Evolutionary conservation across 2,329 filamentous ascomycete genomes (phyloP).

Genomic region (Apiospora arundinis): DNA sequence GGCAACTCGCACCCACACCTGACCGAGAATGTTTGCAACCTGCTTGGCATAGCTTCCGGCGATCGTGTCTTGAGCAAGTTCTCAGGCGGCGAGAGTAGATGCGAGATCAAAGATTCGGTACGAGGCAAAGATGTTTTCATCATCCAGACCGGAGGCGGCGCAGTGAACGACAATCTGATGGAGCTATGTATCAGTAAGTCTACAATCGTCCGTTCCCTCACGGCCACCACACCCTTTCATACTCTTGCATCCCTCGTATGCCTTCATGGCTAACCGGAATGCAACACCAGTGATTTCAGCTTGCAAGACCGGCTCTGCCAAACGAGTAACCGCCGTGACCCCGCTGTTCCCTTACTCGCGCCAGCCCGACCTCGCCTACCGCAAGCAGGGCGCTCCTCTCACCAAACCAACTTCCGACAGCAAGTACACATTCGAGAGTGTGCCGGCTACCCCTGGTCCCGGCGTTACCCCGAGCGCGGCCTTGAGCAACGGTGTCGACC

Average conservation of each 20-base stretch:
- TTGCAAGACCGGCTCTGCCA: slow-evolving; percentile 92
- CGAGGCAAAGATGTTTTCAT: slow-evolving; percentile 99
- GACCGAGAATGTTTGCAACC: slow-evolving; percentile 84
- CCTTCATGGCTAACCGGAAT: neutral
- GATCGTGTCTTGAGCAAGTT: slow-evolving; percentile 90
- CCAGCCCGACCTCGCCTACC: slow-evolving; percentile 95
- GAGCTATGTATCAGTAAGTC: slow-evolving; percentile 82
- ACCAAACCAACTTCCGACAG: slow-evolving; percentile 67
- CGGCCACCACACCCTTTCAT: neutral
- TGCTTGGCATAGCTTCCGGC: slow-evolving; percentile 84
- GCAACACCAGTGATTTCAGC: slow-evolving; percentile 75
- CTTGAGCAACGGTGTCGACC: slow-evolving; percentile 71
- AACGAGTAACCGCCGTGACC: slow-evolving; percentile 89
- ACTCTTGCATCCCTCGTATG: neutral
- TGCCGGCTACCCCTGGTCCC: slow-evolving; percentile 83
- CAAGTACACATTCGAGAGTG: slow-evolving; percentile 89
- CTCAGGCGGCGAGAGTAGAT: slow-evolving; percentile 91
- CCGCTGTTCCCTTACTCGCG: slow-evolving; percentile 96
- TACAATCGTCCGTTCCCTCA: neutral
- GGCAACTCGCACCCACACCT: slow-evolving; percentile 92
- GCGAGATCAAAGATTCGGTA: slow-evolving; percentile 95
- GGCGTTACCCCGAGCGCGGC: slow-evolving; percentile 71
- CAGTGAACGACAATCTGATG: slow-evolving; percentile 95
- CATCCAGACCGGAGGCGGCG: slow-evolving; percentile 90
- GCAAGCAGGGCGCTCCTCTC: slow-evolving; percentile 90